Base-by-base conservation (phyloP, 352 stramenopile genomes). In the Detonula confervacea region DNA sequence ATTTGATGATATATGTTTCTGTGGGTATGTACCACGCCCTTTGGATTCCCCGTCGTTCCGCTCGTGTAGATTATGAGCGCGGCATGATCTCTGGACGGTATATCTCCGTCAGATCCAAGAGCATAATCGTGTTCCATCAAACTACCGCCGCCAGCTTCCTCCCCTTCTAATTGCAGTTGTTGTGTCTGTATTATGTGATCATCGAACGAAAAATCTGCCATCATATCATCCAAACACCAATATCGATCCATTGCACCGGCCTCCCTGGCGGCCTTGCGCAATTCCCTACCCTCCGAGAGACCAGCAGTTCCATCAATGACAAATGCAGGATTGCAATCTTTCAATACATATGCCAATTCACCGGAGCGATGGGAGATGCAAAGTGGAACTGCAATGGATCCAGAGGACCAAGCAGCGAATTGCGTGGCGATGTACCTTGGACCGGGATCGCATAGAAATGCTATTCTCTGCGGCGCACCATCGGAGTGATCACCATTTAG, bases 51-150 rank as follows among this genome's bases (percentile, higher is more conserved):
- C 0, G 95, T 98, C 4, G 95, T 98, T 51, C 96, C 95, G 14
- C 88, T 96, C 16, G 95, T 97, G 71, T 97, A 98, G 6, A 96
- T 93, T 5, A 98, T 62, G 22, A 83, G 20, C n/a, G 74, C 74
- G 18, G 74, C 66, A 46, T 59, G 54, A 55, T 83, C 74, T 30
- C 81, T 70, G 11, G 60, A 73, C 2, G 18, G 18, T 22, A 63
- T 65, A 29, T 61, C 44, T 30, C 71, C 72, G 29, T 59, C 27
- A 14, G 35, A 33, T 66, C 73, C 77, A 24, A 85, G 52, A 22
- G 71, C 30, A 35, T 65, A 64, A 2, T 35, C 37, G 42, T 51
- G 18, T n/a, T n/a, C n/a, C n/a, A n/a, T n/a, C n/a, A n/a, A n/a
- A n/a, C n/a, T n/a, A 24, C 25, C n/a, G 9, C 18, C 35, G 25